phyloP scores from a whole-genome alignment of 2,329 filamentous ascomycete genomes.

The Teratosphaeria zuluensis region DNA sequence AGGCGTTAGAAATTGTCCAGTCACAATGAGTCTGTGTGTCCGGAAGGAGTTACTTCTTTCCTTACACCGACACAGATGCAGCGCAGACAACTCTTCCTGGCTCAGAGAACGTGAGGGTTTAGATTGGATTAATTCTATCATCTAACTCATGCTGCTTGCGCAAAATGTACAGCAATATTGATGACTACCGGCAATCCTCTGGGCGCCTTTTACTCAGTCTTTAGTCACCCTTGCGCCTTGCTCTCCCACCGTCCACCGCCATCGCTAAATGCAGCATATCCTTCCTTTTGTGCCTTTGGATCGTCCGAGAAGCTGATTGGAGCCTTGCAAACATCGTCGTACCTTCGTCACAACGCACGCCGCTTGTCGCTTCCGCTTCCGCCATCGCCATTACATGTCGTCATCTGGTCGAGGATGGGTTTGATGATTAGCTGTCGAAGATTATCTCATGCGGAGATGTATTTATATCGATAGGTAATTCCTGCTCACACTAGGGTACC shows the following conservation, averaged over 20 bases:
- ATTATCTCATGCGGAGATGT: slow-evolving; percentile 5
- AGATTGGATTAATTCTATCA: neutral
- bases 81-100: neutral
- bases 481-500: slow-evolving; percentile 24
- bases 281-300: neutral
- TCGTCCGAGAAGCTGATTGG: neutral
- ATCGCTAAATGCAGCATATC: slow-evolving; percentile 14
- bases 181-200: slow-evolving; percentile 1
- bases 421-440: slow-evolving; percentile 1
- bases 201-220: neutral
- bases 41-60: too few species aligned
- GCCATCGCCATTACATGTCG: neutral
- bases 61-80: neutral
- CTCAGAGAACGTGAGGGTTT: neutral
- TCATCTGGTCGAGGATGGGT: neutral
- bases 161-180: slow-evolving; percentile 1
- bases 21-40: too few species aligned
- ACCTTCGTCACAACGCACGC: slow-evolving; percentile 3
- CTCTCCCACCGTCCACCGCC: slow-evolving; percentile 9
- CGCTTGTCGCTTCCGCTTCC: neutral
- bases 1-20: too few species aligned
- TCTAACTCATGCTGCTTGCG: slow-evolving; percentile 1
- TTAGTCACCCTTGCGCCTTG: neutral
- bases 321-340: slow-evolving; percentile 1
- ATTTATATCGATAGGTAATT: slow-evolving; percentile 6